Evolutionary conservation across 768 basidiomycete genomes (phyloP), one percentile per base, ranked within the genome.

Genomic region (Pleurotus giganteus): DNA sequence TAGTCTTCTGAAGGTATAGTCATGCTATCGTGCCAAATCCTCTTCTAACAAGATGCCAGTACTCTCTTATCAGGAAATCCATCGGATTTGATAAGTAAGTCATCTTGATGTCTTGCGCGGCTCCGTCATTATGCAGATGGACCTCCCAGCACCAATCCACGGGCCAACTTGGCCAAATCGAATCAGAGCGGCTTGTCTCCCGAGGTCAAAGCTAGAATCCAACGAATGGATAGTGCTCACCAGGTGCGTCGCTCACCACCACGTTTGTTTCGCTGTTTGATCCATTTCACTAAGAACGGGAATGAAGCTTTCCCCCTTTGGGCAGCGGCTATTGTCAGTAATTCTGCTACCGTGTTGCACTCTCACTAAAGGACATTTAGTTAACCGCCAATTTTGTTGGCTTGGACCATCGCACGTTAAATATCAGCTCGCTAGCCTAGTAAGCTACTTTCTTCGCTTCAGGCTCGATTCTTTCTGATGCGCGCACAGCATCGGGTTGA

Each of bases 291-390:
- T 31, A 54, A 70, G 68, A 71, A 71, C 42, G 68, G 68, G 15
- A 63, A 58, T 27, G 69, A 71, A 46, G 61, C 55, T 7, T 63
- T 69, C 46, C 67, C 69, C 3, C 24, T 69, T 27, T 71, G 67
- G 67, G 57, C 55, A 17, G 57, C 57, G 7, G 69, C 67, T 9
- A 56, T 69, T 15, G 58, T 60, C 7, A 42, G 58, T 55, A 49
- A n/a, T 7, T 9, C 2, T 27, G n/a, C n/a, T 32, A 31, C 26
- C 31, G 24, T 29, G 51, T 60, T 15, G 61, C 46, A 12, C 53
- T 4, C 15, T 41, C 23, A 15, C 23, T 31, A 4, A 13, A 1
- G 17, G 2, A 45, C 19, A 13, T 15, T 44, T 42, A 61, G 60
- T 57, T 65, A 15, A 62, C 61, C n/a, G 64, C 53, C 7, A 65